phyloP scores from a whole-genome alignment of 352 stramenopile species.

The Globisporangium canariense region DNA sequence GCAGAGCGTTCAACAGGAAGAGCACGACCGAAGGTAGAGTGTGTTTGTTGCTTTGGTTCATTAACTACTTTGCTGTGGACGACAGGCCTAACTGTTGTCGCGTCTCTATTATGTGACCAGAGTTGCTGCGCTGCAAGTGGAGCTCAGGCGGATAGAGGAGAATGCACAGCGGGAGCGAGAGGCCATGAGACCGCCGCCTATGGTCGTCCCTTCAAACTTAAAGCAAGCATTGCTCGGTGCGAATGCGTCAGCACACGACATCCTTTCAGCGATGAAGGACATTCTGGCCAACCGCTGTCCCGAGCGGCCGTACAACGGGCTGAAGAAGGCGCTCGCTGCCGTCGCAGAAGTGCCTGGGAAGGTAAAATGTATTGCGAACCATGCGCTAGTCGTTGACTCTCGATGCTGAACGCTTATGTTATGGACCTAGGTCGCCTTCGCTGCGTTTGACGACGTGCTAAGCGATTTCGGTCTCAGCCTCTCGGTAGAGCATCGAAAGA shows the following conservation, averaged over 20 bases:
- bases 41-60: background rate
- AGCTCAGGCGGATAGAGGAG: slow-evolving; percentile 27
- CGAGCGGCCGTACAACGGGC: slow-evolving; percentile 66
- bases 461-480: slow-evolving; percentile 60
- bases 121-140: slow-evolving; percentile 24
- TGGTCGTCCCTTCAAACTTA: slow-evolving; percentile 32
- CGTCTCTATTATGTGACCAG: slow-evolving; percentile 12
- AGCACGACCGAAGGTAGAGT: slow-evolving; percentile 34
- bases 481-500: slow-evolving; percentile 33
- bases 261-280: slow-evolving; percentile 65
- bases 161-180: slow-evolving; percentile 21
- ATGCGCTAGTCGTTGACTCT: background rate
- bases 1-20: slow-evolving; percentile 36
- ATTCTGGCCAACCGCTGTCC: slow-evolving; percentile 55
- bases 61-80: too few species aligned
- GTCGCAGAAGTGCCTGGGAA: slow-evolving; percentile 71
- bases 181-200: background rate
- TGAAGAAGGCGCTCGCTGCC: slow-evolving; percentile 74
- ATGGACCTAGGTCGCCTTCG: slow-evolving; percentile 44
- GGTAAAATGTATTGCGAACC: slow-evolving; percentile 21
- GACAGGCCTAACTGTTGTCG: too few species aligned
- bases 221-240: slow-evolving; percentile 43
- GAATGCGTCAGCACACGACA: slow-evolving; percentile 53
- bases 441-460: slow-evolving; percentile 70
- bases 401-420: background rate